These are phyloP conservation scores for Boletus hoseneyae DNA, from an alignment of 1,284 basidiomycete genomes.

Conservation along the genomic window DNA sequence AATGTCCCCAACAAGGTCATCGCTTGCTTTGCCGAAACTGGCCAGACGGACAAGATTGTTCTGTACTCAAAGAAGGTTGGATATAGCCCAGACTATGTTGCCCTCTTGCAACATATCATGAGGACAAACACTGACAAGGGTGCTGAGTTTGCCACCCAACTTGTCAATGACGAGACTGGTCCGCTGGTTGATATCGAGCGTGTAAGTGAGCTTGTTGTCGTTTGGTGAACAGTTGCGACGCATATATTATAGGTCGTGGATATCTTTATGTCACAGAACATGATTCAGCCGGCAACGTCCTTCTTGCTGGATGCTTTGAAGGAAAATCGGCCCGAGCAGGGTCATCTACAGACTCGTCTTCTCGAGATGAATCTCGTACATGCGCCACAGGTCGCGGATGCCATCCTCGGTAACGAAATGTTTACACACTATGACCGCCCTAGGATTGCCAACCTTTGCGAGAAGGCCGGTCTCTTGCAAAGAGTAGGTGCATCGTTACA, in stretches of 20 bases:
- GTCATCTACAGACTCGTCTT: conserved; percentile 91
- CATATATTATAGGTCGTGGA: conserved; percentile 71
- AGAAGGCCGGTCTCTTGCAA: conserved; percentile 96
- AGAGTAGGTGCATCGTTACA: conserved; percentile 49
- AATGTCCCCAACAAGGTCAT: conserved; percentile 99
- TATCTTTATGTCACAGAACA: conserved; percentile 99
- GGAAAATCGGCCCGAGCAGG: conserved; percentile 98
- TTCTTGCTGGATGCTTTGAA: conserved; percentile 99
- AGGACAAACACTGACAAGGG: conserved; percentile 97
- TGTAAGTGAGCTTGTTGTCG: conserved; percentile 40
- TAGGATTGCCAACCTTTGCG: conserved; percentile 96
- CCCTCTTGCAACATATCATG: conserved; percentile 96
- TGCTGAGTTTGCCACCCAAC: conserved; percentile 94
- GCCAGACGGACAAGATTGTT: conserved; percentile 98
- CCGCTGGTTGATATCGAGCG: conserved; percentile 94
- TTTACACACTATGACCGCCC: conserved; percentile 97
- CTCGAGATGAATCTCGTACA: conserved; percentile 98
- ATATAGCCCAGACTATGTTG: conserved; percentile 92
- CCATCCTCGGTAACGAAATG: conserved; percentile 99
- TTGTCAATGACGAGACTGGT: conserved; percentile 92
- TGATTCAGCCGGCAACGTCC: conserved; percentile 99
- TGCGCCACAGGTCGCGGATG: conserved; percentile 98
- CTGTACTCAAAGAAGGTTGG: conserved; percentile 98
- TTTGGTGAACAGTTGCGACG: conserved; percentile 4
- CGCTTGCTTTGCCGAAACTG: conserved; percentile 98